A percentile compares a stretch with the other conserved stretches of the same genome.
phyloP scores from a whole-genome alignment of 1,284 basidiomycete genomes.

The Rhodofomes roseus region DNA sequence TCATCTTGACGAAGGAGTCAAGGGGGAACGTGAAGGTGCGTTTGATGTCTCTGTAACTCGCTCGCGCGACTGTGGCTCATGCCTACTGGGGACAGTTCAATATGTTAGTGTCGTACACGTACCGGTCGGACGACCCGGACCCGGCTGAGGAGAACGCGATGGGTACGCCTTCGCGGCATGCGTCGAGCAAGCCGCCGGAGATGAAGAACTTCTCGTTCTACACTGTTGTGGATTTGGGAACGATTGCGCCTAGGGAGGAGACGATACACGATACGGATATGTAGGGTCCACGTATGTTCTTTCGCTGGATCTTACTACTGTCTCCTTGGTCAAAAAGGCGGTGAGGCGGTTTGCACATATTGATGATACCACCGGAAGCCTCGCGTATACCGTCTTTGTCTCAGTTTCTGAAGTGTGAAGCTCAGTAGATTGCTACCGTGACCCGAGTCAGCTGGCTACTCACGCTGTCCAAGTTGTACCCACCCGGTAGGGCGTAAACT shows the following conservation, averaged over 20 bases:
- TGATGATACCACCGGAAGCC: no score
- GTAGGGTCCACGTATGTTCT: neutral
- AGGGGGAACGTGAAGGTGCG: conserved; percentile 71
- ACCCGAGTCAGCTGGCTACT: no score
- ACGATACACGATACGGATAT: conserved; percentile 11
- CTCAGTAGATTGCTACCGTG: no score
- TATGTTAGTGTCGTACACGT: conserved; percentile 89
- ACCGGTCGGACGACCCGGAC: conserved; percentile 78
- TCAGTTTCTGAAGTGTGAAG: no score
- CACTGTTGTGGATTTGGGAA: conserved; percentile 74
- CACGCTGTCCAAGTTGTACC: no score
- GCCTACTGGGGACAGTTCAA: conserved; percentile 62
- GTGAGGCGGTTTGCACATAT: no score
- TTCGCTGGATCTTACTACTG: no score
- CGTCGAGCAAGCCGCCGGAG: conserved; percentile 47
- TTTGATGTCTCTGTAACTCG: conserved; percentile 7
- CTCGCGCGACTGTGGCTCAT: conserved; percentile 13
- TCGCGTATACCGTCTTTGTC: no score
- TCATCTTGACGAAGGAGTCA: conserved; percentile 74
- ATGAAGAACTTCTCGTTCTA: conserved; percentile 87
- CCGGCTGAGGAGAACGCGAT: conserved; percentile 56
- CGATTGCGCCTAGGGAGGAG: conserved; percentile 61
- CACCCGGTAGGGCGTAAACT: no score
- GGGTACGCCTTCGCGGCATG: conserved; percentile 43
- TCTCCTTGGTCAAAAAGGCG: no score